phyloP scores from a whole-genome alignment of 768 basidiomycete genomes.

The Boletus barrowsii region DNA sequence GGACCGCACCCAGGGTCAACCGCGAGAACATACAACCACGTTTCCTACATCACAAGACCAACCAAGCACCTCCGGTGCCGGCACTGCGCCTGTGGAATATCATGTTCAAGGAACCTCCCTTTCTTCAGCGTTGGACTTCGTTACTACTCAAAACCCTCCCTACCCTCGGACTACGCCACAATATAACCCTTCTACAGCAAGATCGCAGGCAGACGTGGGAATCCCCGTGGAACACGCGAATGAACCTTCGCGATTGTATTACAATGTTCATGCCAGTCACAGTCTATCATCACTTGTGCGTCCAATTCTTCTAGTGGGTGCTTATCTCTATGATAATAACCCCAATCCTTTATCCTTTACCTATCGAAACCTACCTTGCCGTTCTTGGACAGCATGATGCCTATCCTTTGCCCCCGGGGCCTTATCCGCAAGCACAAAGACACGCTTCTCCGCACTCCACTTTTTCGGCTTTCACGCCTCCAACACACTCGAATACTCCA shows the following conservation, averaged over 20 bases:
- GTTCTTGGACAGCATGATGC: slow-evolving; percentile 14
- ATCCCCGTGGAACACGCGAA: slow-evolving; percentile 18
- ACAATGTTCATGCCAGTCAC: slow-evolving; percentile 12
- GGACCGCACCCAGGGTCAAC: background rate
- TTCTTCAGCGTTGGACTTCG: slow-evolving; percentile 4
- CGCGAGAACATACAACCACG: background rate
- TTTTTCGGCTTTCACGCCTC: slow-evolving; percentile 21
- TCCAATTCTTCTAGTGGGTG: background rate
- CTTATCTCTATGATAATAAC: too few relatives aligned
- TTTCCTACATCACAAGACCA: background rate
- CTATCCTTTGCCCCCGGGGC: background rate
- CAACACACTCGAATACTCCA: slow-evolving; percentile 25
- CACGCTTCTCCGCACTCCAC: slow-evolving; percentile 20
- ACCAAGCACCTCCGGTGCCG: background rate
- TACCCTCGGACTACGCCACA: slow-evolving; percentile 4
- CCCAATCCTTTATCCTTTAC: background rate
- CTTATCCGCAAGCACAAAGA: slow-evolving; percentile 8
- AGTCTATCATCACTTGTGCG: slow-evolving; percentile 27
- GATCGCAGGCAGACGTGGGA: slow-evolving; percentile 6
- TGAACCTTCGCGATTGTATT: slow-evolving; percentile 9
- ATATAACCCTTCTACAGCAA: slow-evolving; percentile 2
- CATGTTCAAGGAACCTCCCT: slow-evolving; percentile 1
- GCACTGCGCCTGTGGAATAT: background rate
- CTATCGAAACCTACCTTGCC: background rate
- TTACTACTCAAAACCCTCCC: background rate